These are phyloP conservation scores for Calocera cornea DNA, from an alignment of 768 basidiomycete genomes.

Conservation along the genomic window DNA sequence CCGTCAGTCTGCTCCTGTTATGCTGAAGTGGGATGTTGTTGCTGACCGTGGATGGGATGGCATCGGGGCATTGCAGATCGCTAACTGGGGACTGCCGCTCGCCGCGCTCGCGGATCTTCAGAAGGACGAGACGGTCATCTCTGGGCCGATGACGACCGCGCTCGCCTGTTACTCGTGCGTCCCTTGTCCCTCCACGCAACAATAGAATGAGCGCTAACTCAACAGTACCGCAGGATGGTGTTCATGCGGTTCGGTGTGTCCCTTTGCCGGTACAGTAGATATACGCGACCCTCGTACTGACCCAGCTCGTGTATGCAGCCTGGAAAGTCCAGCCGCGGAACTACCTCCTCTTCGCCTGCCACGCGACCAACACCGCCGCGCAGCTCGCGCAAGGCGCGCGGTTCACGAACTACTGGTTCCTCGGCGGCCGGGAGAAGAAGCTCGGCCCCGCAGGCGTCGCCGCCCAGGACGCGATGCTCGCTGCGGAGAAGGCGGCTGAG, in stretches of 20 bases:
- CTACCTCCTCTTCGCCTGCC: conserved; percentile 89
- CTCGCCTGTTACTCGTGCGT: conserved; percentile 86
- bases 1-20: too few relatives aligned
- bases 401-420: conserved; percentile 82
- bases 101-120: conserved; percentile 80
- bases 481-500: neutral
- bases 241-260: conserved; percentile 88
- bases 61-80: conserved; percentile 42
- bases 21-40: too few relatives aligned
- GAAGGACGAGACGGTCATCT: conserved; percentile 94
- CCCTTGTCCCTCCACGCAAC: conserved; percentile 9
- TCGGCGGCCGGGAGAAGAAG: conserved; percentile 72
- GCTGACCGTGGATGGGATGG: conserved; percentile 9
- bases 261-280: conserved; percentile 4
- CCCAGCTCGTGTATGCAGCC: conserved; percentile 33
- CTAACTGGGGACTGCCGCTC: conserved; percentile 95
- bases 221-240: conserved; percentile 36
- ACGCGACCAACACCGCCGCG: conserved; percentile 78
- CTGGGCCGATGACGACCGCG: conserved; percentile 90
- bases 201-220: conserved; percentile 26
- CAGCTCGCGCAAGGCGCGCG: conserved; percentile 73
- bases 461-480: conserved; percentile 15
- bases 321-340: conserved; percentile 95
- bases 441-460: conserved; percentile 21
- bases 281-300: neutral